These are phyloP conservation scores for Pneumocystis carinii DNA, from an alignment of 1,139 yeast genomes.

Conservation along the genomic window DNA sequence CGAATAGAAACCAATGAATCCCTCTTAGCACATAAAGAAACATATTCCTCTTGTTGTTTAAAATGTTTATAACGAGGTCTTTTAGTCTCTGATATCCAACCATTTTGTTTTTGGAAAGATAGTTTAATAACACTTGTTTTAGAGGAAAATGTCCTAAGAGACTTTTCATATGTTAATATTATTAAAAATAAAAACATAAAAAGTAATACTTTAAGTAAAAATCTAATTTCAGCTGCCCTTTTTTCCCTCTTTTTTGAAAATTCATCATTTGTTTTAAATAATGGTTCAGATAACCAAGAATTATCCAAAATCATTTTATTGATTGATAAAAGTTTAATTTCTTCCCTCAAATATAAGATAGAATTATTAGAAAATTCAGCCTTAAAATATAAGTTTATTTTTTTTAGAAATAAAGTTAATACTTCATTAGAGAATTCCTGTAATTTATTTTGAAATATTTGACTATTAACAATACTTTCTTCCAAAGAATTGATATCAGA, in stretches of 20 bases:
- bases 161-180: not conserved
- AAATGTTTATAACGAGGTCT: constrained; percentile 1
- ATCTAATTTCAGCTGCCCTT: not conserved
- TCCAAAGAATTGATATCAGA: not conserved
- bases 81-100: not conserved
- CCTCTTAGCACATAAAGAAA: not conserved
- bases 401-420: not conserved
- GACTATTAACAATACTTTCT: not conserved
- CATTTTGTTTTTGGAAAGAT: not conserved
- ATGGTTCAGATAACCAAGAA: not conserved
- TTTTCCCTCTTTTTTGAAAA: not conserved
- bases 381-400: not conserved
- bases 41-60: not conserved
- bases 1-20: not conserved
- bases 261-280: not conserved
- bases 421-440: not conserved
- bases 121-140: not conserved
- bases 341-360: not conserved
- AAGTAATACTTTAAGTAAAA: not conserved
- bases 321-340: not conserved
- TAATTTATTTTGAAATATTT: not conserved
- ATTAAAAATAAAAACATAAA: not conserved
- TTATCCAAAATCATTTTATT: not conserved
- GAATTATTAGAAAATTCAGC: not conserved
- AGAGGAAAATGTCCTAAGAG: not conserved